A percentile compares a stretch with the other conserved stretches of the same genome.
Evolutionary conservation across 2,329 filamentous ascomycete species (phyloP).

Genomic region (Penicillium sp.): DNA sequence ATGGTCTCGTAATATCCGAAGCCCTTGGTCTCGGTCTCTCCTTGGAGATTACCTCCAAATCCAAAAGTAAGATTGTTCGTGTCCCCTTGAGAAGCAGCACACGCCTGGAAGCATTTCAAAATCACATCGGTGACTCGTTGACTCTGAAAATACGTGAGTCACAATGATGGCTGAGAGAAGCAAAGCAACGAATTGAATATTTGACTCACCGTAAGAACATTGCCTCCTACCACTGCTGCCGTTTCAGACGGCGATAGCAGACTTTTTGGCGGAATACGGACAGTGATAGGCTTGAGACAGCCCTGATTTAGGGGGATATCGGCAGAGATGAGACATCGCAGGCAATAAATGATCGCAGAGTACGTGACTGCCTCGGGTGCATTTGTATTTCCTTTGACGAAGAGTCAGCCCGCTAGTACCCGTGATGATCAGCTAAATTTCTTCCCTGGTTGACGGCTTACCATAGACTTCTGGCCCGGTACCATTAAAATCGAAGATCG

Average conservation of each 20-base stretch:
- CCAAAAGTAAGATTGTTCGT: conserved; percentile 57
- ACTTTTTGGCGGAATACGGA: conserved; percentile 63
- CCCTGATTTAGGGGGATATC: conserved; percentile 81
- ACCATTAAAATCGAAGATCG: conserved; percentile 69
- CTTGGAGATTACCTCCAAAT: conserved; percentile 16
- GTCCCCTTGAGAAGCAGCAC: conserved; percentile 68
- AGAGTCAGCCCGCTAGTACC: background rate
- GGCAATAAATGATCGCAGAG: conserved; percentile 73
- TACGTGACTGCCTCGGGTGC: conserved; percentile 72
- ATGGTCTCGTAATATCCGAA: conserved; percentile 85
- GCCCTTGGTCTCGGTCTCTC: conserved; percentile 14
- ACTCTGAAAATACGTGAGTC: conserved; percentile 9
- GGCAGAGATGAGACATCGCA: conserved; percentile 67
- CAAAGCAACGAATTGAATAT: background rate
- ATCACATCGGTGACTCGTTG: conserved; percentile 56
- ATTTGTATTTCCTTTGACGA: conserved; percentile 57
- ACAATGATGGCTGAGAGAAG: background rate
- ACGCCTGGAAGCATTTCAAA: conserved; percentile 67
- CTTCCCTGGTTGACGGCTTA: conserved; percentile 1
- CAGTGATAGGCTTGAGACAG: conserved; percentile 65
- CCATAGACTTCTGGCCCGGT: conserved; percentile 62
- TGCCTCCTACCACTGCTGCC: conserved; percentile 72
- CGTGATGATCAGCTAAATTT: conserved; percentile 24
- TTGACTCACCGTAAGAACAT: conserved; percentile 69
- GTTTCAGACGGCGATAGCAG: conserved; percentile 66